Base-by-base conservation (phyloP, 352 stramenopile species). In the Globisporangium nodosum region DNA sequence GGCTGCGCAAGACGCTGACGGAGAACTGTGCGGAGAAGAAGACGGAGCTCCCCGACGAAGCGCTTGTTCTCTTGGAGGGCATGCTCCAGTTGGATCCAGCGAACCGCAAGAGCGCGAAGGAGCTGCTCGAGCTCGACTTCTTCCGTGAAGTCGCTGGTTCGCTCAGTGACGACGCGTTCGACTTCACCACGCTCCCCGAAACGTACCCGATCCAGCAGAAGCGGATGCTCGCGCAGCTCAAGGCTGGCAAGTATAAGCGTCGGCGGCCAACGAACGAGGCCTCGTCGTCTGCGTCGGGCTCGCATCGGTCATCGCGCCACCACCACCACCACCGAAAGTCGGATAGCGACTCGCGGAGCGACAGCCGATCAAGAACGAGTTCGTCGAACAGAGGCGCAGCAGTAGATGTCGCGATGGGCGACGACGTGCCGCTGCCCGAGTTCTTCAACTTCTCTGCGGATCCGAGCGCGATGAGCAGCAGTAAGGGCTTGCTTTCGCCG, bases 11-110 rank as follows among this genome's bases (percentile, higher is more conserved):
- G 69, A 88, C 83, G 7, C 56, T 95, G n/a, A n/a, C 78, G 5
- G 82, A 92, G 60, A 15, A 27, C 11, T 35, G 43, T 15, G 68
- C 80, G 37, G 68, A 78, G 33, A 64, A 74, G 15, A 84, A 86
- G 54, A 70, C 69, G 35, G 66, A 76, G 9, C 76, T 95, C 12
- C 73, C 77, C 0, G 71, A 79, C 2, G 78, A 82, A 24, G 78
- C 76, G 0, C 63, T 92, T 16, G 73, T 84, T 8, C 24, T 95
- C 52, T 60, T 95, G 5, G 82, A 93, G 49, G 64, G 61, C 11
- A 85, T 95, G 74, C 72, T 95, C 20, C 80, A 91, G 30, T 55
- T 95, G 20, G 78, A 95, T 49, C 85, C 85, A 27, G 70, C 47
- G 47, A 85, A 79, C 49, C 78, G 83, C 9, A 51, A 47, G 20